Evolutionary conservation across 2,329 filamentous ascomycete genomes (phyloP), one percentile per base, ranked within the genome.

Genomic region (Zopfia rhizophila): DNA sequence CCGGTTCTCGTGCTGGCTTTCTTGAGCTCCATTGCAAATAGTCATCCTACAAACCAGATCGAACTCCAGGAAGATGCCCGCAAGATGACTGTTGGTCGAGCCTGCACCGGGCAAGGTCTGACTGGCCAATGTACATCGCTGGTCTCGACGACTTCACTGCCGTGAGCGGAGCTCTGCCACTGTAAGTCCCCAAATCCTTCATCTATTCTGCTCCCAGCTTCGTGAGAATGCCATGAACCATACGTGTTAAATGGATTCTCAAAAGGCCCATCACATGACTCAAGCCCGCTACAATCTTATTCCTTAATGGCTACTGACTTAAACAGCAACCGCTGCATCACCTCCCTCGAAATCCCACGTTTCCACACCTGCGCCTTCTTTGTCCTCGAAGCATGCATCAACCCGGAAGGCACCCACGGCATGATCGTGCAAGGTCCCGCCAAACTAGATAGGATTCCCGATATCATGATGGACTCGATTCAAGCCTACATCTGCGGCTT

Each of bases 1-100:
- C 49, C 49, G 12, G 27, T 48, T 14, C 18, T 45, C 22, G 4
- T 49, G 32, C 16, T 45, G 23, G 51, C 51, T 46, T 32, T 59
- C 11, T n/a, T 53, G 27, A 43, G 46, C 46, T 32, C 48, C 28
- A 12, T 51, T 21, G 30, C 24, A 17, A 42, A 27, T 39, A 42
- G 16, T 35, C 35, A 19, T 18, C 35, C 29, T 30, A 37, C 25
- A 39, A 44, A 51, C 48, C 14, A 17, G 46, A 19, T 51, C 33
- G 21, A 36, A 38, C 14, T 5, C 12, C 3, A 23, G n/a, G 12
- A n/a, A 28, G 7, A 33, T 23, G 24, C 4, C 7, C 13, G 7
- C 28, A 18, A 40, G n/a, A n/a, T n/a, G n/a, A n/a, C n/a, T n/a
- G 24, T 27, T 27, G 24, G 24, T n/a, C 24, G 24, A n/a, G 24